These are phyloP conservation scores for Neurospora sp. DNA, from an alignment of 495 filamentous ascomycete genomes.

Conservation along the genomic window DNA sequence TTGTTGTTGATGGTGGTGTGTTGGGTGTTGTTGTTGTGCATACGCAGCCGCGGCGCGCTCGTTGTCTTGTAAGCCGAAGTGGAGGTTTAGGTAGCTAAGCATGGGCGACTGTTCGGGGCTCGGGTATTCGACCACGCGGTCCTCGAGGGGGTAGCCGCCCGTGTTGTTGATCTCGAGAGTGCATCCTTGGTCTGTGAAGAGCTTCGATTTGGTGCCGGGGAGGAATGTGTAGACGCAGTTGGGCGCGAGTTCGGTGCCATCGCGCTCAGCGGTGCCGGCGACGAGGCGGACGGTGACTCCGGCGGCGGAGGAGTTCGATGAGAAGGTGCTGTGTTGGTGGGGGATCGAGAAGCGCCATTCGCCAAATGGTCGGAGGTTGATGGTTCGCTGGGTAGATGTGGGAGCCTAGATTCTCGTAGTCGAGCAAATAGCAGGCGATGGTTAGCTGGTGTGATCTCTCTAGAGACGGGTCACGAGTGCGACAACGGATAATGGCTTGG, in stretches of 20 bases:
- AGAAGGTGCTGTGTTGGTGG: constrained; percentile 39
- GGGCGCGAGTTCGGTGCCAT: constrained; percentile 86
- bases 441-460: not conserved
- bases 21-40: not conserved
- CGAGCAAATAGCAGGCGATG: not conserved
- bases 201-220: constrained; percentile 69
- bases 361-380: constrained; percentile 37
- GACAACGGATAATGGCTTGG: not conserved
- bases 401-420: not conserved
- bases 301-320: constrained; percentile 2
- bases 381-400: constrained; percentile 17
- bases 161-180: constrained; percentile 53
- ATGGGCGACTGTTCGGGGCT: constrained; percentile 85
- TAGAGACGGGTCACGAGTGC: not conserved
- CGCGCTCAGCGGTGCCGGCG: constrained; percentile 81
- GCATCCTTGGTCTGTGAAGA: constrained; percentile 89
- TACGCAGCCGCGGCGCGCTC: constrained; percentile 42
- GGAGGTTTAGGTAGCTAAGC: constrained; percentile 72
- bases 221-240: constrained; percentile 79
- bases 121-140: constrained; percentile 39
- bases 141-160: constrained; percentile 34
- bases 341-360: constrained; percentile 94
- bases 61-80: constrained; percentile 65
- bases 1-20: not conserved
- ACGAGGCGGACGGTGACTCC: constrained; percentile 46